Evolutionary conservation across 2,329 filamentous ascomycete genomes (phyloP).

Genomic region (Elsinoe perseae): DNA sequence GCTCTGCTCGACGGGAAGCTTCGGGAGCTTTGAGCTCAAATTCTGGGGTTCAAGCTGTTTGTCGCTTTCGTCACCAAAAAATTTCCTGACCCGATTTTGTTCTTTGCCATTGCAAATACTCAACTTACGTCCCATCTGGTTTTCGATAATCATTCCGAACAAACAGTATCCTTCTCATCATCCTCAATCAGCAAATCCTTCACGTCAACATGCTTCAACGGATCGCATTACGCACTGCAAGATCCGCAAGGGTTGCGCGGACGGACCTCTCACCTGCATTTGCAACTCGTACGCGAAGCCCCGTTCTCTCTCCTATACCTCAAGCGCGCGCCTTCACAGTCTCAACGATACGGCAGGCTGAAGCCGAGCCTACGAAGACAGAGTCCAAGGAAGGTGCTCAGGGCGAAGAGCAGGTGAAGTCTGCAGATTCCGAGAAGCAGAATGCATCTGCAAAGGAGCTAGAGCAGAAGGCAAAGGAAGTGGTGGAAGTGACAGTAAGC

Average conservation of each 20-base stretch:
- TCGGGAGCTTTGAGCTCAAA: constrained; percentile 18
- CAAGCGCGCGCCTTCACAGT: constrained; percentile 4
- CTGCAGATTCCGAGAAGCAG: constrained; percentile 36
- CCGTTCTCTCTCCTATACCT: background rate
- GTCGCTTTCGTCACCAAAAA: constrained; percentile 11
- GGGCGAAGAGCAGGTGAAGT: constrained; percentile 29
- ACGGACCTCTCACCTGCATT: background rate
- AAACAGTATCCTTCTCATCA: background rate
- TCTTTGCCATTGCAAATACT: background rate
- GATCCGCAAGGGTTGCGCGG: background rate
- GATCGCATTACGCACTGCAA: background rate
- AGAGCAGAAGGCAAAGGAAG: constrained; percentile 64
- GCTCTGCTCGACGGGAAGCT: constrained; percentile 19
- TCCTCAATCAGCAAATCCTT: background rate
- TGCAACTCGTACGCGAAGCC: background rate
- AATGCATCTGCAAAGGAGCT: constrained; percentile 56
- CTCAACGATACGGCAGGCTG: constrained; percentile 16
- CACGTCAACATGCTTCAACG: background rate
- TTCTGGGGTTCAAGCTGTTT: constrained; percentile 4
- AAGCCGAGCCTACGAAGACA: constrained; percentile 32
- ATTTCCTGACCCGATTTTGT: background rate
- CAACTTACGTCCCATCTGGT: too few relatives aligned
- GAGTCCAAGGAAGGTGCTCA: constrained; percentile 26
- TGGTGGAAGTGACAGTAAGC: constrained; percentile 75
- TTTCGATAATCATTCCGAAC: too few relatives aligned